phyloP scores from a whole-genome alignment of 257 asterid genomes.

The Scutellaria barbata region DNA sequence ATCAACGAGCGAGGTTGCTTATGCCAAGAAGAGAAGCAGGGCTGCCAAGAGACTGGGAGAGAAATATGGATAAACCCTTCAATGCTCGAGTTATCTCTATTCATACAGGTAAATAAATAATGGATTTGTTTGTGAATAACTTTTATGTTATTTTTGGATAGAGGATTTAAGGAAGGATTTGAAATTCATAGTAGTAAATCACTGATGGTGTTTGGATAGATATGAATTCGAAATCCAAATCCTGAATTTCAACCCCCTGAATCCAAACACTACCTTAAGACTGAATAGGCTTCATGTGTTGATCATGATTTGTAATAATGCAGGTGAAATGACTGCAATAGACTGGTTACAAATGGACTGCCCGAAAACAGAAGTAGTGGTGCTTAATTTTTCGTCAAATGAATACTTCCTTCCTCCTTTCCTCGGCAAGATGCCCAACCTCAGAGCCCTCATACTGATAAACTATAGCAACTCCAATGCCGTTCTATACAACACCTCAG shows the following conservation, averaged over 20 bases:
- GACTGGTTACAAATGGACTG: conserved; percentile 81
- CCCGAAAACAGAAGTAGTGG: conserved; percentile 86
- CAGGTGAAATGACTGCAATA: conserved; percentile 79
- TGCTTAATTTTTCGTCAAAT: conserved; percentile 71
- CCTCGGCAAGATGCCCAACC: conserved; percentile 73
- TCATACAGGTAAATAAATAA: conserved; percentile 64
- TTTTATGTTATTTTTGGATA: no score
- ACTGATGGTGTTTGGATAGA: no score
- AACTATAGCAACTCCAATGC: conserved; percentile 62
- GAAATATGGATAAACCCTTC: conserved; percentile 70
- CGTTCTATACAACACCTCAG: conserved; percentile 59
- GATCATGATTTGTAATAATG: background rate
- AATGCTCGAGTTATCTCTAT: conserved; percentile 78
- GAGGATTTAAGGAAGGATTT: no score
- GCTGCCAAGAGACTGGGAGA: conserved; percentile 90
- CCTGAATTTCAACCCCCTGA: no score
- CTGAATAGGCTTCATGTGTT: background rate
- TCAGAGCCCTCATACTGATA: conserved; percentile 75
- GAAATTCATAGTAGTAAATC: no score
- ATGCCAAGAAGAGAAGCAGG: conserved; percentile 83
- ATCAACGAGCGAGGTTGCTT: conserved; percentile 64
- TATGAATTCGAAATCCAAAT: no score
- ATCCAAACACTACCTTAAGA: background rate
- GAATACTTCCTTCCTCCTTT: conserved; percentile 79
- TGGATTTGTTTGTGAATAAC: background rate